A percentile compares a stretch with the other conserved stretches of the same genome.
phyloP scores from a whole-genome alignment of 768 basidiomycete species.

The Trametes coccinea region DNA sequence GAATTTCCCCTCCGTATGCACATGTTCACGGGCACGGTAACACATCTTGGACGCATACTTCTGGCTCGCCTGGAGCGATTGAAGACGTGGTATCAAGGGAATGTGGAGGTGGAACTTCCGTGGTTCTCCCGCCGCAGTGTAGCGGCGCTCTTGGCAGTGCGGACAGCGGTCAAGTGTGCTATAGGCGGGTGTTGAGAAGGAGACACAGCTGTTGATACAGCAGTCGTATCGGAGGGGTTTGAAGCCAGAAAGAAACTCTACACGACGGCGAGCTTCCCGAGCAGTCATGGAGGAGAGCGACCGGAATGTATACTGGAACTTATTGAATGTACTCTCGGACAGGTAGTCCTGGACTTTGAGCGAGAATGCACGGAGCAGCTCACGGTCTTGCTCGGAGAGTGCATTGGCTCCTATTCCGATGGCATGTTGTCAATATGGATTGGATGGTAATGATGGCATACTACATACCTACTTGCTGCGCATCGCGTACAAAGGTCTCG shows the following conservation, averaged over 20 bases:
- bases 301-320: background rate
- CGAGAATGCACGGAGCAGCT: background rate
- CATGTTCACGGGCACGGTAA: slow-evolving; percentile 17
- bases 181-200: slow-evolving; percentile 16
- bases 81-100: slow-evolving; percentile 25
- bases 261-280: background rate
- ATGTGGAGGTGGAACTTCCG: slow-evolving; percentile 20
- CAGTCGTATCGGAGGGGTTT: slow-evolving; percentile 21
- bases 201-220: slow-evolving; percentile 26
- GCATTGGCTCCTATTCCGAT: background rate
- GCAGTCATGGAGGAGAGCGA: background rate
- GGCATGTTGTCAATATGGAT: background rate
- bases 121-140: slow-evolving; percentile 15
- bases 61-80: slow-evolving; percentile 1
- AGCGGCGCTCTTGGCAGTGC: slow-evolving; percentile 18
- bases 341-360: background rate
- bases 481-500: background rate
- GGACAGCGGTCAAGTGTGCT: slow-evolving; percentile 16
- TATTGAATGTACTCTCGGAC: background rate
- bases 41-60: background rate
- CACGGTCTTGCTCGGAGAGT: background rate
- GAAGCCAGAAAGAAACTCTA: slow-evolving; percentile 20
- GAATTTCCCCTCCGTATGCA: slow-evolving; percentile 20
- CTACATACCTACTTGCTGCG: background rate
- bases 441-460: background rate